Percentiles rank a stretch among this genome's conserved stretches.
Evolutionary conservation across 2,329 filamentous ascomycete species (phyloP).

Genomic region (Neoarthrinium moseri): DNA sequence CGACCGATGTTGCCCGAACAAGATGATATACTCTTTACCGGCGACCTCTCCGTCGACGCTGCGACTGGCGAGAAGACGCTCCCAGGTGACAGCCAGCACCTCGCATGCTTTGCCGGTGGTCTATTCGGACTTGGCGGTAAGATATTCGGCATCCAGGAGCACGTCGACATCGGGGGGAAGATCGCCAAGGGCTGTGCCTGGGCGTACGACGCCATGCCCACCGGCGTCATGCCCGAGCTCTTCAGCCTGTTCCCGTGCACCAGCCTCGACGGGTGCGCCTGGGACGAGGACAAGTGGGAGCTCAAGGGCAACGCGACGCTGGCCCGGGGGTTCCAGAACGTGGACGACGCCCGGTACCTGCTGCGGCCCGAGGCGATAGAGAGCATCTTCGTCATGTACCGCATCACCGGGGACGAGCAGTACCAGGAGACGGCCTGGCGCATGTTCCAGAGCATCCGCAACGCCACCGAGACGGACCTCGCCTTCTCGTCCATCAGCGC

Average conservation of each 20-base stretch:
- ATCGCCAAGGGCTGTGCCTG: constrained; percentile 57
- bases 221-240: constrained; percentile 59
- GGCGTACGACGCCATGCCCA: constrained; percentile 53
- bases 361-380: constrained; percentile 52
- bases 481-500: constrained; percentile 49
- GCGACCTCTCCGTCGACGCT: constrained; percentile 16
- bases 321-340: constrained; percentile 61
- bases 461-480: constrained; percentile 42
- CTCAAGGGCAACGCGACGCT: constrained; percentile 22
- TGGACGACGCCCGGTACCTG: constrained; percentile 47
- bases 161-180: constrained; percentile 45
- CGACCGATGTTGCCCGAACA: constrained; percentile 63
- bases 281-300: constrained; percentile 34
- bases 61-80: constrained; percentile 23
- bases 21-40: constrained; percentile 59
- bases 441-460: constrained; percentile 49
- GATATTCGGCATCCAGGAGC: constrained; percentile 41
- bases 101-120: constrained; percentile 48
- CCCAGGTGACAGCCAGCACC: constrained; percentile 37
- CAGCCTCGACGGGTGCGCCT: constrained; percentile 35
- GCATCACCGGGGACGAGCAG: constrained; percentile 45
- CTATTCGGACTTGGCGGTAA: constrained; percentile 46
- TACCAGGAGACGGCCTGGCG: constrained; percentile 51
- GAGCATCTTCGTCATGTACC: constrained; percentile 53
- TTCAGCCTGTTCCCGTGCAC: constrained; percentile 45